Conservation (phyloP, 768 basidiomycete species). For the Podaxis sp. region DNA sequence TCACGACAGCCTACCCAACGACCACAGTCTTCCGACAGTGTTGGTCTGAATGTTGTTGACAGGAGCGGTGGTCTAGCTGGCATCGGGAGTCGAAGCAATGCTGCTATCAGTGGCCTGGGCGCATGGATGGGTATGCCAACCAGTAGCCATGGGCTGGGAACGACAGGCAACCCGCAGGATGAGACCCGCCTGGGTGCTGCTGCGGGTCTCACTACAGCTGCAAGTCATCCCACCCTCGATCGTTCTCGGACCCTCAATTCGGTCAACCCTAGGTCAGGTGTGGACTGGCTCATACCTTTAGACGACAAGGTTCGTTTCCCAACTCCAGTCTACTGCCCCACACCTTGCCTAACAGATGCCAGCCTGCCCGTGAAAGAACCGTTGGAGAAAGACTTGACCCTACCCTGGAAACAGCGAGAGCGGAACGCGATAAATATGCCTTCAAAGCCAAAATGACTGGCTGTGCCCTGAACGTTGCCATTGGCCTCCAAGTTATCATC, state of each 20-base stretch:
- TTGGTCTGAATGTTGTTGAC: background rate
- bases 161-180: background rate
- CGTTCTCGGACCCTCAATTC: conserved; percentile 4
- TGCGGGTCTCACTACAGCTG: background rate
- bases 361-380: conserved; percentile 25
- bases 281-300: conserved; percentile 37
- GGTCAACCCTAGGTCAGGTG: conserved; percentile 17
- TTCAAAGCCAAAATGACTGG: conserved; percentile 39
- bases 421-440: conserved; percentile 45
- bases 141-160: background rate
- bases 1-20: background rate
- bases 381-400: conserved; percentile 50
- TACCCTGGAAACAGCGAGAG: conserved; percentile 43
- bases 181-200: background rate
- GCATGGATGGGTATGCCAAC: background rate
- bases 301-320: conserved; percentile 23
- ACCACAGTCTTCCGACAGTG: background rate
- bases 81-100: background rate
- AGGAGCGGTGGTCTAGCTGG: background rate
- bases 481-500: conserved; percentile 57
- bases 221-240: background rate
- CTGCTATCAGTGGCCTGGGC: background rate
- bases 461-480: conserved; percentile 41
- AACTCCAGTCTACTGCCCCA: background rate
- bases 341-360: background rate